Evolutionary conservation across 768 basidiomycete genomes (phyloP), one percentile per base, ranked within the genome.

Genomic region (Lentinula detonsa): DNA sequence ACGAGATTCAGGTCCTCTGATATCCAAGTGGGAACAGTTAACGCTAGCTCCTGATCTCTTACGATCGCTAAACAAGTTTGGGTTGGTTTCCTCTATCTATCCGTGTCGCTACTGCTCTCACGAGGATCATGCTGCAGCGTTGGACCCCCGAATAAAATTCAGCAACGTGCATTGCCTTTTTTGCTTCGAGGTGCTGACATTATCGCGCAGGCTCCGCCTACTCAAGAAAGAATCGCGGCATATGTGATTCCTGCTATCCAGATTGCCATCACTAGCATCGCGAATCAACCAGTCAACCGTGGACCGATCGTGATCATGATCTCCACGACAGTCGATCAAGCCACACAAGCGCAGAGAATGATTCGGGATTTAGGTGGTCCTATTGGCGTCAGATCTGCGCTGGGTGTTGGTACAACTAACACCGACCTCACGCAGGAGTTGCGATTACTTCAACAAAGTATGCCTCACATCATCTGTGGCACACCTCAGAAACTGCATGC

Each of bases 131-230:
- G 28, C 45, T 60, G 28, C 68, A 95, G 95, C 45, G 88, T 98
- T 63, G 95, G 96, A 0, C 97, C 97, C 1, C 97, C 97, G 5
- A 98, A 98, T 74, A 99, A 99, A 79, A 97, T 99, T 65, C 97
- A 98, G 74, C 94, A 96, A 70, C 85, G 96, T 52, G 95, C 97
- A 49, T 78, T 99, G 54, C 97, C 97, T 6, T 98, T 98, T 76
- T 85, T 99, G 62, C 81, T 98, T 37, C 85, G 90, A 56, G 95
- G 94, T 7, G 85, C 93, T 40, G 97, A 99, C 68, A 98, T 98
- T 69, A 98, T 99, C 68, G 95, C 96, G 8, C 97, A 99, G 74
- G 97, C 96, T 9, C 97, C 97, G 51, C 95, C 97, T 0, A 98
- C 97, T 0, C 96, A 98, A 72, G 97, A 99, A 72, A 84, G 97